Evolutionary conservation across 2,329 filamentous ascomycete species (phyloP), one percentile per base, ranked within the genome.

Genomic region (Drechslerella stenobrocha): DNA sequence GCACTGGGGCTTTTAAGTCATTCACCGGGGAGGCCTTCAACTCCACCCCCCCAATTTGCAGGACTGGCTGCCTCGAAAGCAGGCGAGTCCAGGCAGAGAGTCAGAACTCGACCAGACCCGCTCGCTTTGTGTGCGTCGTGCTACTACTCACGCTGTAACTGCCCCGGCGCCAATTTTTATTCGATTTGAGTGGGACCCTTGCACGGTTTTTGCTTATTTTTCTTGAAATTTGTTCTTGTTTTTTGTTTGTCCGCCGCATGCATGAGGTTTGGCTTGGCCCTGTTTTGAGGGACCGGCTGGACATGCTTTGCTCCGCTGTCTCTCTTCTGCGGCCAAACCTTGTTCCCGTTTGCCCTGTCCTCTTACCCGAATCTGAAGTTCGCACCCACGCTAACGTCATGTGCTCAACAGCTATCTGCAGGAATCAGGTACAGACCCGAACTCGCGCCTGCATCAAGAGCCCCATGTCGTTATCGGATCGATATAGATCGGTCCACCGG

Each of bases 201-300:
- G 63, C 63, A 30, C 37, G 34, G 45, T 42, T 37, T 55, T 67
- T 67, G 63, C 63, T 67, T 67, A 67, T 67, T 67, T 67, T 67
- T 67, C 63, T 67, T 52, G 63, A 67, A 67, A 67, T 67, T 60
- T 67, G 55, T 60, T 56, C 63, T 30, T 67, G 63, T 67, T 67
- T n/a, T n/a, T 60, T 56, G 37, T 42, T 42, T 42, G 37, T 42
- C 37, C 37, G 34, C 55, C 63, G 55, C 63, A 58, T 67, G 63
- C 63, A 67, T 67, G 55, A 60, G 51, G 35, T 47, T 51, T 59
- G 44, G 48, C 63, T 60, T 60, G 55, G 63, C 63, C 61, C 55
- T 67, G 55, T 56, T 67, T 55, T 59, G 15, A 53, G 48, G 53
- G 56, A 59, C 55, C 55, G 63, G 63, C 59, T 67, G 55, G 55